Conservation (phyloP, 2,329 filamentous ascomycete genomes). For the Ophiostoma sp. region DNA sequence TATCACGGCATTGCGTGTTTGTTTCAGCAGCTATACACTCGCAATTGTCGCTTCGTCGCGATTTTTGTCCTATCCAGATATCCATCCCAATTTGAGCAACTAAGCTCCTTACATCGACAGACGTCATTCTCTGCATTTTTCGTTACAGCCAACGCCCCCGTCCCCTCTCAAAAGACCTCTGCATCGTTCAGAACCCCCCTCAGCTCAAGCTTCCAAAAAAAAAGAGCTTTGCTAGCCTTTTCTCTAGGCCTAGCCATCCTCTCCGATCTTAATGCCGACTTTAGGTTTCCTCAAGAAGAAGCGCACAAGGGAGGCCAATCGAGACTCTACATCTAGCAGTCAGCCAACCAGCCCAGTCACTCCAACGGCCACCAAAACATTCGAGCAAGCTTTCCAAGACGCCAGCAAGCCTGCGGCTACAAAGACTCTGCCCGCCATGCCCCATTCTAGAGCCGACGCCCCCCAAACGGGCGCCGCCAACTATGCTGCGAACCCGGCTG, state of each 20-base stretch:
- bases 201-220: not conserved
- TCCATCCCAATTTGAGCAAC: not conserved
- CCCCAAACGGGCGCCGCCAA: not conserved
- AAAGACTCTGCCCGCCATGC: slow-evolving; percentile 19
- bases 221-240: slow-evolving; percentile 13
- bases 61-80: not conserved
- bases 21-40: slow-evolving; percentile 1
- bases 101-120: slow-evolving; percentile 11
- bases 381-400: slow-evolving; percentile 41
- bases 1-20: slow-evolving; percentile 2
- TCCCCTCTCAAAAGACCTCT: not conserved
- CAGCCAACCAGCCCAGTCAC: slow-evolving; percentile 61
- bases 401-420: slow-evolving; percentile 29
- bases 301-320: slow-evolving; percentile 85
- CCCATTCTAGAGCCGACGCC: not conserved
- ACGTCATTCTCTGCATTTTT: slow-evolving; percentile 10
- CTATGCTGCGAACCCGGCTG: slow-evolving; percentile 30
- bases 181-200: no score
- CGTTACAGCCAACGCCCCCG: not conserved
- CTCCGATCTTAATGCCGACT: slow-evolving; percentile 66
- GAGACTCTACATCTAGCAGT: slow-evolving; percentile 62
- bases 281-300: slow-evolving; percentile 98
- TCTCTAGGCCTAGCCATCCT: not conserved
- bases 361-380: slow-evolving; percentile 50
- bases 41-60: not conserved